Evolutionary conservation across 106 monocot genomes (phyloP).

Genomic region (Phalaenopsis aphrodite): DNA sequence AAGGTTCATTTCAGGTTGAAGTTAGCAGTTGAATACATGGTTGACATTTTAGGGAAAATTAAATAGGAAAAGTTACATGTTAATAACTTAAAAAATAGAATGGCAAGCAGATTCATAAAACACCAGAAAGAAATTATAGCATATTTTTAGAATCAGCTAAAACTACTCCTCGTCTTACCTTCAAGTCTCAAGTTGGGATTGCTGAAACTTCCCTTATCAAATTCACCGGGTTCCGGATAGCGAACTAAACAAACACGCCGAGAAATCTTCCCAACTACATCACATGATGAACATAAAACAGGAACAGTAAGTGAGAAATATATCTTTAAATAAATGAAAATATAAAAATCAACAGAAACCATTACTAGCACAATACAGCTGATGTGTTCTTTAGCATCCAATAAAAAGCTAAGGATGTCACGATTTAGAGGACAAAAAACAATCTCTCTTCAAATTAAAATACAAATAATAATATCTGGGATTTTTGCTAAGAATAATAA

Average conservation of each 20-base stretch:
- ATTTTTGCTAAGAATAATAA: too few species aligned
- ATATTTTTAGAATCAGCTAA: not conserved
- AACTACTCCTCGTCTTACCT: not conserved
- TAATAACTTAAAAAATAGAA: not conserved
- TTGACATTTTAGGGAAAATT: not conserved
- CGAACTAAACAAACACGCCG: slow-evolving; percentile 49
- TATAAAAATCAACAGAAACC: not conserved
- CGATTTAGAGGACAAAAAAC: not conserved
- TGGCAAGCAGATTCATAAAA: not conserved
- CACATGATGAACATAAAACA: not conserved
- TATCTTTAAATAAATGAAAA: not conserved
- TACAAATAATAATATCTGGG: too few species aligned
- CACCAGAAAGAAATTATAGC: not conserved
- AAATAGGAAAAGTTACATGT: not conserved
- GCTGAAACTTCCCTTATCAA: slow-evolving; percentile 16
- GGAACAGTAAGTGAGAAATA: not conserved
- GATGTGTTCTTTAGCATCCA: not conserved
- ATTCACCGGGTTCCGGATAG: slow-evolving; percentile 49
- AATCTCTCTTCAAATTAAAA: too few species aligned
- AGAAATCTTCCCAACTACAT: slow-evolving; percentile 65
- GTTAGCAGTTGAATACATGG: not conserved
- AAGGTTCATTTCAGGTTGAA: not conserved
- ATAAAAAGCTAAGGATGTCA: not conserved
- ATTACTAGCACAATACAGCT: not conserved
- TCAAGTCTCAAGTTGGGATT: slow-evolving; percentile 9